Base-by-base conservation (phyloP, 371 early-diverging fungal genomes). In the Mucor indicus region DNA sequence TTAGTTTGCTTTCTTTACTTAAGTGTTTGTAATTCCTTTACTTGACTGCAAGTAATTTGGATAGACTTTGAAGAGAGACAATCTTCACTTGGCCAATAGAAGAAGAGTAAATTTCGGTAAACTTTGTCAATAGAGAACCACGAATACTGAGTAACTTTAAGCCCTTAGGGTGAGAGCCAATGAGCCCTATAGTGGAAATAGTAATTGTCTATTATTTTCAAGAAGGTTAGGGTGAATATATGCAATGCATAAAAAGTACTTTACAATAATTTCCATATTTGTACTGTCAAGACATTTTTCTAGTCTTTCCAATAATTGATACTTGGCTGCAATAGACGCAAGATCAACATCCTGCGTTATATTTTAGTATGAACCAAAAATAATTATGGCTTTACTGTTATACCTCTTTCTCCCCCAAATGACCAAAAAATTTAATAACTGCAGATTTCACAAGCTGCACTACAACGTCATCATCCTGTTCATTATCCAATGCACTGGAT, bases 381-480 rank as follows among this genome's bases (percentile, higher is more conserved):
- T 27, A 27, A 27, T 29, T 12, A 29, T 29, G 30, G 30, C 6
- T 8, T 33, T 4, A 9, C n/a, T 9, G n/a, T 25, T 13, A 6
- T 38, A 63, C 62, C 47, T 50, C 43, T 16, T 61, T 65, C 36
- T 61, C 60, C 17, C 63, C 64, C 32, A 75, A 49, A 40, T 49
- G 53, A 15, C 72, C 77, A 55, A 76, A 60, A 44, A 79, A 68
- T 33, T 75, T 71, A 38, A 79, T 30, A 15, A 57, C 57, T 12
- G 68, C 56, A 33, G 63, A 70, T 49, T 76, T 69, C 11, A 56
- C 51, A 50, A 79, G 42, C 11, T 57, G 42, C 7, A 57, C 53
- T 19, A 29, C 59, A 6, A 64, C 57, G 51, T 76, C 74, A 12
- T 57, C 62, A 47, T 57, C 49, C 31, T 59, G 48, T 36, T 59